Conservation (phyloP, 2,329 filamentous ascomycete genomes). For the Cadophora sp. region DNA sequence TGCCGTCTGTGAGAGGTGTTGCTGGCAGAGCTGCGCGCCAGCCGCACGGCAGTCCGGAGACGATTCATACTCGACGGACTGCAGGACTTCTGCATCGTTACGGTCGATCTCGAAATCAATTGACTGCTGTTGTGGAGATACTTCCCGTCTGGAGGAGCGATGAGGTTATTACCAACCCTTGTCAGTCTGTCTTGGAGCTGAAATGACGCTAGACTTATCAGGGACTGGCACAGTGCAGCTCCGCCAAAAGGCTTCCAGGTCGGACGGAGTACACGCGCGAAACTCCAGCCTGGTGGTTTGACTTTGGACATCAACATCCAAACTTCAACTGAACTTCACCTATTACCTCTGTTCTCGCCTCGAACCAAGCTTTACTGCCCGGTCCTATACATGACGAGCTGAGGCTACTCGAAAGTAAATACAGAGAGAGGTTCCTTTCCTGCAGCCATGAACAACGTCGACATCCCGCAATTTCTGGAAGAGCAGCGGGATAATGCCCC, state of each 20-base stretch:
- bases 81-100: conserved; percentile 48
- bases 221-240: background rate
- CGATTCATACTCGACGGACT: conserved; percentile 57
- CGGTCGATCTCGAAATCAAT: conserved; percentile 36
- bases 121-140: conserved; percentile 25
- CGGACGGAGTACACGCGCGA: conserved; percentile 9
- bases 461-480: conserved; percentile 90
- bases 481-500: conserved; percentile 89
- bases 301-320: conserved; percentile 4
- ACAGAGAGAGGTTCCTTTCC: conserved; percentile 1
- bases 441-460: conserved; percentile 72
- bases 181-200: conserved; percentile 26
- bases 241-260: conserved; percentile 14
- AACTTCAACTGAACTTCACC: background rate
- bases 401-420: conserved; percentile 5
- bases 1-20: conserved; percentile 56
- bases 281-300: conserved; percentile 2
- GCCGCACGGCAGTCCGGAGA: conserved; percentile 62
- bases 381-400: background rate
- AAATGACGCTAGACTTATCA: conserved; percentile 28
- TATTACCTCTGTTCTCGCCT: background rate
- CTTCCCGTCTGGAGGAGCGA: conserved; percentile 15
- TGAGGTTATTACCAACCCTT: conserved; percentile 26
- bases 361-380: background rate
- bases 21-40: conserved; percentile 49